Evolutionary conservation across 768 basidiomycete species (phyloP).

Genomic region (Cytidiella melzeri): DNA sequence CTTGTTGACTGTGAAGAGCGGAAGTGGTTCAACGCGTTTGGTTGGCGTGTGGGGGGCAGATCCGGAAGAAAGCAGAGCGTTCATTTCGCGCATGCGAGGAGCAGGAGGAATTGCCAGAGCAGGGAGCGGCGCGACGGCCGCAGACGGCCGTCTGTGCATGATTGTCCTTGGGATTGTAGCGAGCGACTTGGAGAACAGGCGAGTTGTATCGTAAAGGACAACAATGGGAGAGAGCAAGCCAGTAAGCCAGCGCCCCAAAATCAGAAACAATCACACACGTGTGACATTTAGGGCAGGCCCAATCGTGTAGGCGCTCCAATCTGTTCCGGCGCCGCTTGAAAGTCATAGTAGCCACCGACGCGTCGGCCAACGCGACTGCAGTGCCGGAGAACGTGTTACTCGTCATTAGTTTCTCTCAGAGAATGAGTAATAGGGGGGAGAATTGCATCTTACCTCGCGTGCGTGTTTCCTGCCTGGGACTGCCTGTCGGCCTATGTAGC

Average conservation of each 20-base stretch:
- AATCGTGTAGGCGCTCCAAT: constrained; percentile 3
- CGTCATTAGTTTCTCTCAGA: too few species aligned
- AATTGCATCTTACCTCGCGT: too few species aligned
- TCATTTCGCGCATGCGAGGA: constrained; percentile 42
- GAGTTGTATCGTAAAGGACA: constrained; percentile 13
- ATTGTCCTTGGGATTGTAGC: constrained; percentile 18
- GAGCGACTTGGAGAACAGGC: constrained; percentile 17
- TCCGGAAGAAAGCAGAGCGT: constrained; percentile 42
- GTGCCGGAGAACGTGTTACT: too few species aligned
- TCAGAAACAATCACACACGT: constrained; percentile 3
- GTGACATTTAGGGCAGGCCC: constrained; percentile 13
- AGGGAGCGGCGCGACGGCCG: constrained; percentile 47
- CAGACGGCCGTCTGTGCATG: constrained; percentile 39
- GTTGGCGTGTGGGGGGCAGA: constrained; percentile 51
- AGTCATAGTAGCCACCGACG: constrained; percentile 3
- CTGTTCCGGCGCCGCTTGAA: background rate
- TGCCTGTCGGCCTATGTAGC: too few species aligned
- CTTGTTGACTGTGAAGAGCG: constrained; percentile 39
- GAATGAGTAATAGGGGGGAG: too few species aligned
- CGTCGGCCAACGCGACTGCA: constrained; percentile 1
- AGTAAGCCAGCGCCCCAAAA: constrained; percentile 1
- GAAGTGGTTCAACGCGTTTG: constrained; percentile 47
- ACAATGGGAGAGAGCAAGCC: constrained; percentile 11
- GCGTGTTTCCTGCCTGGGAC: too few species aligned
- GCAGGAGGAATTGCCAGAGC: constrained; percentile 49